These are phyloP conservation scores for Botrytis aclada DNA, from an alignment of 2,329 filamentous ascomycete species.

Conservation along the genomic window DNA sequence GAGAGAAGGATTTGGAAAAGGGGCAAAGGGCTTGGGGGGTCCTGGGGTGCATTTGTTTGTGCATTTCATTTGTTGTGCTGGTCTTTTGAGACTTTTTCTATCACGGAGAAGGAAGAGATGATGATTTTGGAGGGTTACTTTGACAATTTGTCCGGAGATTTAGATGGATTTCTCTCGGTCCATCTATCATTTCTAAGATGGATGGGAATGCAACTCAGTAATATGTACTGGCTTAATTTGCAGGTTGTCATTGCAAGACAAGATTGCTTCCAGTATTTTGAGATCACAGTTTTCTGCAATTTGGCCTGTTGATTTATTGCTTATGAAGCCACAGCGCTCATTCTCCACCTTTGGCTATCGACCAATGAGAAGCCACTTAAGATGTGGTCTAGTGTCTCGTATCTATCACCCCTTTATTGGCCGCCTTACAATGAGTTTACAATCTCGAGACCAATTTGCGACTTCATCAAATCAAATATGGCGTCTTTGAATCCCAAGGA, in stretches of 20 bases:
- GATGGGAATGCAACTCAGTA: not conserved
- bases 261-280: not conserved
- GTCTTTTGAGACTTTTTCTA: slow-evolving; percentile 14
- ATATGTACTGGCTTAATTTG: not conserved
- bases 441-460: not conserved
- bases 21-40: slow-evolving; percentile 21
- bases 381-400: not conserved
- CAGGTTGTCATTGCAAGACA: not conserved
- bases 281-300: not conserved
- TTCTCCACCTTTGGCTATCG: not conserved
- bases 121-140: not conserved
- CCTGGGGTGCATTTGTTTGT: slow-evolving; percentile 31
- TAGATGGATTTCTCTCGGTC: not conserved
- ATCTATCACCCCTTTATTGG: not conserved
- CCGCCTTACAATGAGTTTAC: not conserved
- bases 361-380: not conserved
- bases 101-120: not conserved
- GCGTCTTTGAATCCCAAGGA: not conserved
- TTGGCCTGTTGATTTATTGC: not conserved
- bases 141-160: too few relatives aligned
- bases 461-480: not conserved
- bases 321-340: not conserved
- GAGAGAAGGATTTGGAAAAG: slow-evolving; percentile 6
- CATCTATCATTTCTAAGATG: not conserved
- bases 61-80: slow-evolving; percentile 26